Base-by-base conservation (phyloP, 179 eudicot species). In the Pouteria campechiana region DNA sequence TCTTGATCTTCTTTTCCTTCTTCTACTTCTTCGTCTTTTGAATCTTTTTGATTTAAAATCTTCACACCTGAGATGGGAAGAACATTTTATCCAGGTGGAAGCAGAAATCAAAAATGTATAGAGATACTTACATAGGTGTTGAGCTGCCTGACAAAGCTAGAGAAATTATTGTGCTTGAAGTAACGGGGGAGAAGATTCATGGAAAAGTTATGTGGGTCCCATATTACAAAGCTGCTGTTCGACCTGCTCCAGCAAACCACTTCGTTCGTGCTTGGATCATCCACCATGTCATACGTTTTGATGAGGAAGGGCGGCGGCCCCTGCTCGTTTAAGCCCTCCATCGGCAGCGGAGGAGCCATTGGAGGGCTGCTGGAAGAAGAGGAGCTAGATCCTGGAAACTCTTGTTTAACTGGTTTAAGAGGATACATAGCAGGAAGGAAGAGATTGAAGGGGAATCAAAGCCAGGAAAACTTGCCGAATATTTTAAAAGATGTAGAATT, bases 81-180 rank as follows among this genome's bases (percentile, higher is more conserved):
- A n/a, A n/a, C n/a, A n/a, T n/a, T n/a, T n/a, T n/a, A n/a, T n/a
- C n/a, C n/a, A n/a, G n/a, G n/a, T n/a, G n/a, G n/a, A n/a, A n/a
- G n/a, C n/a, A n/a, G n/a, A n/a, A n/a, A n/a, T n/a, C n/a, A n/a
- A n/a, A n/a, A n/a, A n/a, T n/a, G n/a, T n/a, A 15, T 5, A 20
- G 4, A 19, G 17, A 11, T 43, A 58, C 71, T 65, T 43, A 65
- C 71, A 20, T 65, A 59, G 18, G 73, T 67, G 32, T 67, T 67
- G 34, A 67, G 67, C 60, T 67, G 73, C 29, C 73, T 38, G 34
- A 67, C 63, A 37, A 67, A 67, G 45, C 73, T 67, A 17, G 73
- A 67, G 51, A 67, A 67, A 44, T 67, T 67, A 47, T 22, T 57
- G 30, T 67, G 73, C 55, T 67, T 67, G 48, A 67, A 67, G 61